A percentile compares a stretch with the other conserved stretches of the same genome.
Conservation (phyloP, 106 monocot genomes). For the Alisma plantagoaquatica region DNA sequence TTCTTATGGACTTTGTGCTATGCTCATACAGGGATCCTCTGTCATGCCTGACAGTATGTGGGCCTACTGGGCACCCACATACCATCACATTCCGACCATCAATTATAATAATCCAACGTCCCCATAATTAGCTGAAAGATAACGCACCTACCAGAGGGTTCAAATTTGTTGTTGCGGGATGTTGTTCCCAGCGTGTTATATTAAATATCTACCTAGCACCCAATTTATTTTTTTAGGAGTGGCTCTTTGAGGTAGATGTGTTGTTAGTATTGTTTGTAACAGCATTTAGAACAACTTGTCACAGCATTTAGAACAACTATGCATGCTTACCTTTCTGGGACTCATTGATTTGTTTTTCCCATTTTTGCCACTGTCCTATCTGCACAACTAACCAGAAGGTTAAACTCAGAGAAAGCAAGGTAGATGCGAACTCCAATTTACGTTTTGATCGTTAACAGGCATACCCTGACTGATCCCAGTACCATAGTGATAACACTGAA, state of each 20-base stretch:
- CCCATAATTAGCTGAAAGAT: neutral
- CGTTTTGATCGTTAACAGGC: neutral
- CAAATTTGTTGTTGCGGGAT: too few relatives aligned
- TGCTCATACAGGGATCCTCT: neutral
- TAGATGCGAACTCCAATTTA: too few relatives aligned
- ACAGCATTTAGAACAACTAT: too few relatives aligned
- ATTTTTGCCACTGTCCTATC: conserved; percentile 57
- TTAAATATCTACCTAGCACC: too few relatives aligned
- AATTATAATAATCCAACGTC: neutral
- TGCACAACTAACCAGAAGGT: conserved; percentile 6
- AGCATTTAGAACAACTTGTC: too few relatives aligned
- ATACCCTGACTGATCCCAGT: conserved; percentile 49
- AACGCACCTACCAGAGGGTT: too few relatives aligned
- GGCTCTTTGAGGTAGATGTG: too few relatives aligned
- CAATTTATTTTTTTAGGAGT: too few relatives aligned
- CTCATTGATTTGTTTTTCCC: conserved; percentile 50
- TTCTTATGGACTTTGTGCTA: too few relatives aligned
- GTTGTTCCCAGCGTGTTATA: too few relatives aligned
- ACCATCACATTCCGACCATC: neutral
- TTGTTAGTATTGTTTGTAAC: too few relatives aligned
- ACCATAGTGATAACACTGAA: conserved; percentile 44
- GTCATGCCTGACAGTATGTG: neutral
- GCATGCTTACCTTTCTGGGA: conserved; percentile 17
- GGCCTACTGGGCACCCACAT: too few relatives aligned
- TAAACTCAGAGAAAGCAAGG: neutral